Evolutionary conservation across 306 rosid species (phyloP), one percentile per base, ranked within the genome.

Genomic region (Coriaria nepalensis): DNA sequence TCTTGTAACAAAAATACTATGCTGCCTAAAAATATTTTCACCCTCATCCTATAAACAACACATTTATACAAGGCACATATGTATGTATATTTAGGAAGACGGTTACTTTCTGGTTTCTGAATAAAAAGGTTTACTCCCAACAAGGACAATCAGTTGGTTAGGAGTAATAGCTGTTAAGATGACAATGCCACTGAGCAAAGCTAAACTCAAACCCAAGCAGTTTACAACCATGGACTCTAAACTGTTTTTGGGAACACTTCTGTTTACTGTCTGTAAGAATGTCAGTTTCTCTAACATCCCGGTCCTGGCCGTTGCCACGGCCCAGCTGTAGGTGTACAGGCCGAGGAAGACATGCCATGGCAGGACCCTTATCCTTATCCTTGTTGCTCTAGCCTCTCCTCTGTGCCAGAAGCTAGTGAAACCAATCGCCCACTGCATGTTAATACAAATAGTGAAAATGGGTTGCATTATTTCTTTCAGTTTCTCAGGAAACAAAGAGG

Each of bases 291-390:
- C 95, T 2, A 85, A 52, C 33, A 84, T 78, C 29, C 95, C 98
- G 9, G 95, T 81, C 71, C 85, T 95, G 0, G 95, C 97, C 6
- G 95, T 85, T 47, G 79, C 92, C 50, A 84, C 78, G 2, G 95
- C 95, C 58, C 81, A 45, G 37, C 68, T 92, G 40, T 85, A 90
- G 1, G 87, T 75, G 74, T 77, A 90, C 40, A 85, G 77, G 1
- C 95, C 95, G 10, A 85, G 40, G 43, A 90, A 81, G 15, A 90
- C 60, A 51, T 90, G 98, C 98, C 98, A 85, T 0, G 95, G 94
- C 52, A 90, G 61, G 50, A 90, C 68, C 57, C 61, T 79, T n/a
- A n/a, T n/a, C n/a, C n/a, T n/a, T 54, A 53, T 45, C 56, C 92
- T 77, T 52, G 55, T 81, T 32, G 50, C 39, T 5, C 85, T 60